These are phyloP conservation scores for Sporothrix sp. DNA, from an alignment of 2,329 filamentous ascomycete genomes.

Conservation along the genomic window DNA sequence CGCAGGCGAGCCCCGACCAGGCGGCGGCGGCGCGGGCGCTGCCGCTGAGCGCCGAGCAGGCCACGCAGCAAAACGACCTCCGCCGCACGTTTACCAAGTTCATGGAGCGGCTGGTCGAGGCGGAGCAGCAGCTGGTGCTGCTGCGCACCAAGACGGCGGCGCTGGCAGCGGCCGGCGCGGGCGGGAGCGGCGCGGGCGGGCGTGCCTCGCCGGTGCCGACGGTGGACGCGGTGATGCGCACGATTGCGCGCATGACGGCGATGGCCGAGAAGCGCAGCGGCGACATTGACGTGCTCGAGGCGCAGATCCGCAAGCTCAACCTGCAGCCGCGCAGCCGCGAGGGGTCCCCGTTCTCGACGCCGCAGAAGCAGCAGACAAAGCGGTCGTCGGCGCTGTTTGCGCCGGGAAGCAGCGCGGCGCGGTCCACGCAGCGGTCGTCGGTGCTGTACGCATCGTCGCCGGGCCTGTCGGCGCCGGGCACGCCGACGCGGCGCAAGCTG, in stretches of 20 bases:
- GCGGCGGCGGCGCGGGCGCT: slow-evolving; percentile 55
- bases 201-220: slow-evolving; percentile 53
- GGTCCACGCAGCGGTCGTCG: slow-evolving; percentile 33
- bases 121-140: slow-evolving; percentile 70
- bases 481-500: slow-evolving; percentile 50
- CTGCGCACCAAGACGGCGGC: slow-evolving; percentile 68
- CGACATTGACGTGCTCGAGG: slow-evolving; percentile 83
- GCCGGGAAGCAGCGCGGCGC: slow-evolving; percentile 24
- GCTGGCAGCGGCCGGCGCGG: slow-evolving; percentile 39
- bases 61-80: slow-evolving; percentile 73
- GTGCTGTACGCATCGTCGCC: slow-evolving; percentile 26
- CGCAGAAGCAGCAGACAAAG: slow-evolving; percentile 29
- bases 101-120: slow-evolving; percentile 62
- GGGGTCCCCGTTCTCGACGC: slow-evolving; percentile 32
- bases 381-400: slow-evolving; percentile 26
- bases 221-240: slow-evolving; percentile 83
- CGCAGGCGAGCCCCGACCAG: slow-evolving; percentile 58
- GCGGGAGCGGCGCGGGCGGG: slow-evolving; percentile 38
- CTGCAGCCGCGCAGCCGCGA: slow-evolving; percentile 36
- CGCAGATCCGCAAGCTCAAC: slow-evolving; percentile 67
- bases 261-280: slow-evolving; percentile 88
- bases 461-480: slow-evolving; percentile 25
- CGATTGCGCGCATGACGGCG: slow-evolving; percentile 82
- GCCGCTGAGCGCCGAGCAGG: slow-evolving; percentile 75
- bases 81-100: slow-evolving; percentile 66